Conservation (phyloP, 805 yeast genomes). For the Martiniozyma abietophila region DNA sequence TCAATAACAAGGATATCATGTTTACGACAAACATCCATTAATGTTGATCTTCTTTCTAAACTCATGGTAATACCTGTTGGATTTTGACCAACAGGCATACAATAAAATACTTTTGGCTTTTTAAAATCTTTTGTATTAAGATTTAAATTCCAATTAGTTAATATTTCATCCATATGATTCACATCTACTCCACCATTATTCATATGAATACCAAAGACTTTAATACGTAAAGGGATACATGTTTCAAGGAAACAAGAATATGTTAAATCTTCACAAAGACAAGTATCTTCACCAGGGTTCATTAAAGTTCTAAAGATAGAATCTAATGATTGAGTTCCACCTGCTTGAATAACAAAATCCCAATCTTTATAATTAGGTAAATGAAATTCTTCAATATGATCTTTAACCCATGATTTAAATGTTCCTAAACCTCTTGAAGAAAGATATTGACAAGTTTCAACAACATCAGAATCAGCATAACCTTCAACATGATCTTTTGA, state of each 20-base stretch:
- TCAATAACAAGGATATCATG: constrained; percentile 67
- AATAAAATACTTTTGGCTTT: constrained; percentile 53
- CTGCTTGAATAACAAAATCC: constrained; percentile 63
- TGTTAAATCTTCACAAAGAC: constrained; percentile 72
- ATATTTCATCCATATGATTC: constrained; percentile 47
- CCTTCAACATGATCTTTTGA: constrained; percentile 23
- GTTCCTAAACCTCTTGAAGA: constrained; percentile 38
- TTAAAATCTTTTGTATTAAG: constrained; percentile 25
- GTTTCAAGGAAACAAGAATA: constrained; percentile 83
- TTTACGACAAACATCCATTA: constrained; percentile 54
- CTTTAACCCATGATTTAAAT: constrained; percentile 31
- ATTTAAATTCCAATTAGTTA: constrained; percentile 60
- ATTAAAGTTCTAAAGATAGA: constrained; percentile 69
- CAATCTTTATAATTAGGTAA: constrained; percentile 47
- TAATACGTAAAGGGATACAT: constrained; percentile 62
- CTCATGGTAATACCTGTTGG: constrained; percentile 71
- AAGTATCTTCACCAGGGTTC: constrained; percentile 63
- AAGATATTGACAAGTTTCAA: constrained; percentile 45
- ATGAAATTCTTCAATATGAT: constrained; percentile 36
- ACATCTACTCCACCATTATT: constrained; percentile 77
- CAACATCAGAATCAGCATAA: constrained; percentile 22
- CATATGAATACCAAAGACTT: constrained; percentile 63
- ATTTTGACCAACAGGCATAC: constrained; percentile 77
- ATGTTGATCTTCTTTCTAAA: constrained; percentile 42
- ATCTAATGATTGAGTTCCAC: constrained; percentile 90